Evolutionary conservation across 1,284 basidiomycete species (phyloP).

Genomic region (Irpex sp.): DNA sequence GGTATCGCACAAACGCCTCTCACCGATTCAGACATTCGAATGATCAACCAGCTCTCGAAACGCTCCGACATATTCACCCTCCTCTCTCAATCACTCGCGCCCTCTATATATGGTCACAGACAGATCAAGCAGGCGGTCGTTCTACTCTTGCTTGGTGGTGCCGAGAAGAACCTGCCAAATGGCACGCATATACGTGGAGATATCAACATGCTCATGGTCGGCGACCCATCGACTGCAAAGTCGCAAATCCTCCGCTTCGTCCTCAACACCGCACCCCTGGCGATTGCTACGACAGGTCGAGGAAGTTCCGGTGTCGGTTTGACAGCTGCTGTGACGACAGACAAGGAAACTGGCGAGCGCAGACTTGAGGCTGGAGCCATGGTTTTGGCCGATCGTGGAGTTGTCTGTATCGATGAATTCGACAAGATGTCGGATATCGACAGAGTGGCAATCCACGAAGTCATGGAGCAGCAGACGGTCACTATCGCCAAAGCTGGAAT

Average conservation of each 20-base stretch:
- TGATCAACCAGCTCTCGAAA: slow-evolving; percentile 93
- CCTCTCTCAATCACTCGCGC: slow-evolving; percentile 92
- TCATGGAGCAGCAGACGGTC: slow-evolving; percentile 99
- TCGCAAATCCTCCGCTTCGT: slow-evolving; percentile 97
- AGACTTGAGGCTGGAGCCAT: slow-evolving; percentile 97
- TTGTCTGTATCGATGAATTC: slow-evolving; percentile 99
- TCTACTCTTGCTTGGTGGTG: slow-evolving; percentile 89
- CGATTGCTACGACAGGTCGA: slow-evolving; percentile 96
- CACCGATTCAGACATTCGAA: slow-evolving; percentile 93
- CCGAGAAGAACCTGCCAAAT: slow-evolving; percentile 96
- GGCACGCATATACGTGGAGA: slow-evolving; percentile 99
- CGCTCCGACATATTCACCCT: slow-evolving; percentile 82
- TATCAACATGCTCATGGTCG: slow-evolving; percentile 99
- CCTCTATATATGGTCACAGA: slow-evolving; percentile 96
- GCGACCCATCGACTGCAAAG: slow-evolving; percentile 97
- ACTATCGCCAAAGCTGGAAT: slow-evolving; percentile 99
- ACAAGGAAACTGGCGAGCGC: slow-evolving; percentile 96
- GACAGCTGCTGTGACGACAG: slow-evolving; percentile 98
- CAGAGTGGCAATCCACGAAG: slow-evolving; percentile 99
- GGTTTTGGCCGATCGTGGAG: slow-evolving; percentile 99
- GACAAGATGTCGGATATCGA: slow-evolving; percentile 99
- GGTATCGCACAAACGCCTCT: slow-evolving; percentile 92
- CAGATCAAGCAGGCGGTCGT: slow-evolving; percentile 95
- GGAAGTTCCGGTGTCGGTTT: slow-evolving; percentile 98
- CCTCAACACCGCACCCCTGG: slow-evolving; percentile 91